Percentiles rank a stretch among this genome's conserved stretches.
Evolutionary conservation across 495 filamentous ascomycete species (phyloP).

Genomic region (Annulohypoxylon maeteangense): DNA sequence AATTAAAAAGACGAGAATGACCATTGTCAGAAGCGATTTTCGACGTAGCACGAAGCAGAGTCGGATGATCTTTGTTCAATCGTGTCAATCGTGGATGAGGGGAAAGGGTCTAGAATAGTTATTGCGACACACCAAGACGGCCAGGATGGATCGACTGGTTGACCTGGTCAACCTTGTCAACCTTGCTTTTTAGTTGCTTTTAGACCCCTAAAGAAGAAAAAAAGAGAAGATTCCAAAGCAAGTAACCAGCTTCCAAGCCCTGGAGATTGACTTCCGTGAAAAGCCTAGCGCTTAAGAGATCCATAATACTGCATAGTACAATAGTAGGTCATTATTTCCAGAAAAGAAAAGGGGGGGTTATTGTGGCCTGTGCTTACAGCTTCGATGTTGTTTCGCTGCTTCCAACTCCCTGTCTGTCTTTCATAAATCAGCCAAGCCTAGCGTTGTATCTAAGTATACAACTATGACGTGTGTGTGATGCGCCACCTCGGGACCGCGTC

Average conservation of each 20-base stretch:
- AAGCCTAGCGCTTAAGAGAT: slow-evolving; percentile 14
- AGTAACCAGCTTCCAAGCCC: neutral
- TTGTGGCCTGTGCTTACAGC: slow-evolving; percentile 33
- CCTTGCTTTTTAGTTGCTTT: slow-evolving; percentile 12
- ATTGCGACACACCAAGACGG: slow-evolving; percentile 33
- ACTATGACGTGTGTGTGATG: slow-evolving; percentile 43
- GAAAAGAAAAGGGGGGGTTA: slow-evolving; percentile 22
- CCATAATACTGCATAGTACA: neutral
- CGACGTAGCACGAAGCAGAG: slow-evolving; percentile 20
- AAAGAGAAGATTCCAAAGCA: slow-evolving; percentile 16
- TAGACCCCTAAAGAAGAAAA: slow-evolving; percentile 24
- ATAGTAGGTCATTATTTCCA: slow-evolving; percentile 36
- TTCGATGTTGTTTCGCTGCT: neutral
- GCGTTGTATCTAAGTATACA: slow-evolving; percentile 26
- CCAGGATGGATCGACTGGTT: neutral
- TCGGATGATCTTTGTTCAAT: slow-evolving; percentile 39
- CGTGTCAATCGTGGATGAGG: slow-evolving; percentile 37
- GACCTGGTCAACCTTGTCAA: neutral
- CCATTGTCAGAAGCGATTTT: slow-evolving; percentile 18
- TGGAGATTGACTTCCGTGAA: slow-evolving; percentile 2
- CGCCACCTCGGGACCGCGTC: slow-evolving; percentile 39
- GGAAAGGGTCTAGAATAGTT: slow-evolving; percentile 44
- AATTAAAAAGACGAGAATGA: slow-evolving; percentile 28
- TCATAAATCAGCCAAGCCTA: slow-evolving; percentile 7
- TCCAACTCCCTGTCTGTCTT: neutral